phyloP scores from a whole-genome alignment of 768 basidiomycete species.

The Lentinula aciculospora region DNA sequence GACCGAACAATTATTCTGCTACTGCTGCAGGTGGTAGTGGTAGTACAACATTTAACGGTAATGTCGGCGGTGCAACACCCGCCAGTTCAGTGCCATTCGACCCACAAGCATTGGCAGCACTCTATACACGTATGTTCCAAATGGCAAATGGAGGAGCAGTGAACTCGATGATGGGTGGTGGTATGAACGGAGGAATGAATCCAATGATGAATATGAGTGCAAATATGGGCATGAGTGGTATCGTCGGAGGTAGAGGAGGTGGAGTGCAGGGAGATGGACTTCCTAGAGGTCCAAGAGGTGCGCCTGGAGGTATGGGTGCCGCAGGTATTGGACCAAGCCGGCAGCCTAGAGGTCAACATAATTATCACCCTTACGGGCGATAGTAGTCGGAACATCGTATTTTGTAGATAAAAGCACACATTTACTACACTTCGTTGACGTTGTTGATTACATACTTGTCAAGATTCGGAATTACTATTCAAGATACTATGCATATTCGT shows the following conservation, averaged over 20 bases:
- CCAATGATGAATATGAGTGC: not conserved
- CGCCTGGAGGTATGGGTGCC: not conserved
- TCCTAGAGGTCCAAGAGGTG: constrained; percentile 1
- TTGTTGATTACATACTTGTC: too few species aligned
- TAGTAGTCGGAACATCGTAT: too few species aligned
- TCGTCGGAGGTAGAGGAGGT: not conserved
- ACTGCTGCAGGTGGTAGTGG: constrained; percentile 19
- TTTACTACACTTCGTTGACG: too few species aligned
- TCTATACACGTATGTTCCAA: constrained; percentile 95
- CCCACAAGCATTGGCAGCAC: constrained; percentile 84
- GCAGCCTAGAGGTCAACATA: not conserved
- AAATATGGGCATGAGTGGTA: not conserved
- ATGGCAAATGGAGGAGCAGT: constrained; percentile 54
- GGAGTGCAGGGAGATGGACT: not conserved
- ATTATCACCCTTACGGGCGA: constrained; percentile 8
- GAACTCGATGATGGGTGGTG: constrained; percentile 47
- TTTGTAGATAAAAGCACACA: not conserved
- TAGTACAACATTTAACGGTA: constrained; percentile 26
- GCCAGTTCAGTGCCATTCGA: constrained; percentile 63
- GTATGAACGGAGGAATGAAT: not conserved
- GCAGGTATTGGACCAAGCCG: constrained; percentile 2
- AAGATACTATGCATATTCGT: too few species aligned
- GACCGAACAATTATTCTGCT: constrained; percentile 14
- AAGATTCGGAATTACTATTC: too few species aligned
- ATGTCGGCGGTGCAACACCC: constrained; percentile 18